Evolutionary conservation across 345 rosid genomes (phyloP), one percentile per base, ranked within the genome.

Genomic region (Bretschneidera sinensis): DNA sequence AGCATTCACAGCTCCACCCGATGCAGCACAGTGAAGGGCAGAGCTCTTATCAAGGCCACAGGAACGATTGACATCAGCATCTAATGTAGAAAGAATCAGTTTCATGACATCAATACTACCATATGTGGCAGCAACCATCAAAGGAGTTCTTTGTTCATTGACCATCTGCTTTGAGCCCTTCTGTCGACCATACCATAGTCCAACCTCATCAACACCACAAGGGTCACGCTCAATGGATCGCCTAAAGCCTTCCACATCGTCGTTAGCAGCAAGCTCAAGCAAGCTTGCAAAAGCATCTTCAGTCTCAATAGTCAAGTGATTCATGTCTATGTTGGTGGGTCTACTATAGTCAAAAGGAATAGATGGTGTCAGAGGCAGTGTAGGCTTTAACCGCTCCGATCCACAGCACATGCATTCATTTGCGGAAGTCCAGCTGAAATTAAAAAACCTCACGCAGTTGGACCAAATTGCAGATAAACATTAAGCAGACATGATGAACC

Each of bases 261-360:
- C 86, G 73, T 85, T 83, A 49, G 98, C 97, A 17, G 98, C 98
- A 24, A 85, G 87, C 85, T 89, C 98, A 61, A 92, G 97, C 73
- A 89, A 71, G 75, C 95, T 88, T 10, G 88, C 87, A 67, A 86
- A 88, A 50, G 86, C 60, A 67, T 92, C 95, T 68, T 86, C 96
- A 58, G 98, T 91, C 62, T 83, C 84, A 39, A 88, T 71, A 51
- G 83, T 79, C 48, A 92, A 74, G 75, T 86, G 90, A 78, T 84
- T 86, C 98, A 92, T 92, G 35, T 73, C 81, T 43, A 48, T 15
- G 64, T 48, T 63, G 60, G 56, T 24, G 16, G 54, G 43, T 75
- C 65, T 65, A 65, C 60, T 74, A 71, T 80, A 73, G 59, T 66
- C 82, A 18, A 75, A 55, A 56, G 69, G 67, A 73, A 59, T 31